Evolutionary conservation across 1,139 yeast genomes (phyloP).

Genomic region (Diutina catenulata): DNA sequence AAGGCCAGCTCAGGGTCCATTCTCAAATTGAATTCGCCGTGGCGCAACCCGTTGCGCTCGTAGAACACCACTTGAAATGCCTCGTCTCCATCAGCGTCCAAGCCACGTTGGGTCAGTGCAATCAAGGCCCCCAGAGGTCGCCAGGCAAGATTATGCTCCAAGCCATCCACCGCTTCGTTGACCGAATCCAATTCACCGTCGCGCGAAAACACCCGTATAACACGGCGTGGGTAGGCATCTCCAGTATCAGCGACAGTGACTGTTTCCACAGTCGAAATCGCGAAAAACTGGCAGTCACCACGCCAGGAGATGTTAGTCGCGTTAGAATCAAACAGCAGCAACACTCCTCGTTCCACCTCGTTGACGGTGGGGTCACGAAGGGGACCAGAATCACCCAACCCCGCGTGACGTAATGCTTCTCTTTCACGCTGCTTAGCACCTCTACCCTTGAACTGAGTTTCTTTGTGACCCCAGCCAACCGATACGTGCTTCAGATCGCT

Average conservation of each 20-base stretch:
- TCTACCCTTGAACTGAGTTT: conserved; percentile 91
- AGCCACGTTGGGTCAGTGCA: conserved; percentile 63
- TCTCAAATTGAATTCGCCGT: conserved; percentile 73
- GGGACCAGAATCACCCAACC: conserved; percentile 45
- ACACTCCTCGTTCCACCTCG: conserved; percentile 55
- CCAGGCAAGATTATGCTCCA: conserved; percentile 71
- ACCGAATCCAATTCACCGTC: conserved; percentile 74
- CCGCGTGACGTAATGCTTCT: conserved; percentile 58
- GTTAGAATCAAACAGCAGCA: conserved; percentile 40
- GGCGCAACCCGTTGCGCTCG: conserved; percentile 88
- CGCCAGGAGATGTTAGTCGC: conserved; percentile 68
- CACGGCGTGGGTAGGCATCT: conserved; percentile 49
- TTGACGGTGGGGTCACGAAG: conserved; percentile 90
- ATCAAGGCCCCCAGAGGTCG: conserved; percentile 83
- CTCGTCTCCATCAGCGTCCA: conserved; percentile 37
- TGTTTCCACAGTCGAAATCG: conserved; percentile 52
- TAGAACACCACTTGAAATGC: conserved; percentile 59
- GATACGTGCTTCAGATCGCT: conserved; percentile 75
- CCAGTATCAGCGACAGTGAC: conserved; percentile 29
- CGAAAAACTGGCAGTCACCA: conserved; percentile 84
- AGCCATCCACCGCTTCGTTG: conserved; percentile 81
- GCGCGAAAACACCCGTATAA: conserved; percentile 70
- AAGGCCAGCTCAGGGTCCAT: conserved; percentile 34
- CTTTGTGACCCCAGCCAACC: conserved; percentile 98
- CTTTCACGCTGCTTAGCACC: conserved; percentile 81